Evolutionary conservation across 805 yeast genomes (phyloP), one percentile per base, ranked within the genome.

Genomic region (Hanseniaspora taiwanica): DNA sequence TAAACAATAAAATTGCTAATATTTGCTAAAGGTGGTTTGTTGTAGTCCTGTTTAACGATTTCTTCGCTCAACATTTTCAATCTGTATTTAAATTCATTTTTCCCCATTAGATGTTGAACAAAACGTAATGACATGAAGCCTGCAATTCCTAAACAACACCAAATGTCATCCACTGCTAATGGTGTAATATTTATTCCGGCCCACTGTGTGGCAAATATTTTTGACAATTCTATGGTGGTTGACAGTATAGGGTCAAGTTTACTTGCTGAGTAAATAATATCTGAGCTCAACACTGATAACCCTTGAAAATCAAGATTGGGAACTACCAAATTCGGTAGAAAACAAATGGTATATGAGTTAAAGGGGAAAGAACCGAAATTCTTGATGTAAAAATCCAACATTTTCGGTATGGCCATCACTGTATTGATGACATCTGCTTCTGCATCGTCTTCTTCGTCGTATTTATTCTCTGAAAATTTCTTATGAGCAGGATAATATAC

Each of bases 311-410:
- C 76, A 52, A 70, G 69, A 40, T 68, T 65, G 1, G 66, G 62
- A 4, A 65, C 56, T 0, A 71, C 65, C 16, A 71, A 48, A 19
- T 78, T 77, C 9, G 74, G 68, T 4, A 89, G 77, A 56, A 89
- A 85, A 2, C 81, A 76, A 29, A 91, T 51, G 0, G 86, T 72
- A 51, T 80, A 86, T 19, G 91, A 76, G 14, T 85, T 74, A 53
- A 84, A 89, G 0, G 98, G 97, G 47, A 76, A 93, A 0, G 96
- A 82, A 4, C 96, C 96, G 57, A 80, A 91, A 48, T 87, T 95
- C 47, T 81, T 77, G 39, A 85, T 76, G 50, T 76, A 85, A 53
- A 71, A 86, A 44, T 86, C 94, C 51, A 91, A 66, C 0, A 94
- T 94, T 50, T 73, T 76, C 48, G 76, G 76, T 5, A 87, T 64